A percentile compares a stretch with the other conserved stretches of the same genome.
phyloP scores from a whole-genome alignment of 495 filamentous ascomycete species.

The Neurospora discreta region DNA sequence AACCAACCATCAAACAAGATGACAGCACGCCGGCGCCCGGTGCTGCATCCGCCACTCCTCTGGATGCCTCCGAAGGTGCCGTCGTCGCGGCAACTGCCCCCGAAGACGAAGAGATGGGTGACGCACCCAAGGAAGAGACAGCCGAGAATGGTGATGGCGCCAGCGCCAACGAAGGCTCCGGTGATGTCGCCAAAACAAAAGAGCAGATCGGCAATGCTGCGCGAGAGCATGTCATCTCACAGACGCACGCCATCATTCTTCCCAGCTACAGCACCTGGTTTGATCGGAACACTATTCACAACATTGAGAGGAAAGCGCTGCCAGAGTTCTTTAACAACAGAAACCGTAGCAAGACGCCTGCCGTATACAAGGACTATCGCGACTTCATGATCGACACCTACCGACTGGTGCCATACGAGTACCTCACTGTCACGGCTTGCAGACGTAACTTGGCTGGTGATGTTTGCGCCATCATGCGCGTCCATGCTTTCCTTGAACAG shows the following conservation, averaged over 20 bases:
- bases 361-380: conserved; percentile 97
- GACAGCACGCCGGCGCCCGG: conserved; percentile 40
- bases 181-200: conserved; percentile 48
- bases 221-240: conserved; percentile 78
- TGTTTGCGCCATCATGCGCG: conserved; percentile 97
- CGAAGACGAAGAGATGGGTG: conserved; percentile 83
- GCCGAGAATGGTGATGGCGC: conserved; percentile 37
- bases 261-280: conserved; percentile 98
- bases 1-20: conserved; percentile 42
- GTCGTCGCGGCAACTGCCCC: conserved; percentile 52
- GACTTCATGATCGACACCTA: conserved; percentile 99
- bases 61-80: conserved; percentile 75
- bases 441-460: conserved; percentile 91
- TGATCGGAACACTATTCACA: conserved; percentile 86
- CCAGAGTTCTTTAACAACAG: conserved; percentile 97
- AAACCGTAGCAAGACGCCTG: conserved; percentile 93
- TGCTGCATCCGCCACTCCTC: conserved; percentile 62
- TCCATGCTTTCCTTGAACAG: conserved; percentile 96
- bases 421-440: conserved; percentile 96
- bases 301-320: conserved; percentile 80
- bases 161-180: conserved; percentile 25
- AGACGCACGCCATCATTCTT: conserved; percentile 88
- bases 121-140: conserved; percentile 47
- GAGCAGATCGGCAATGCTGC: conserved; percentile 74
- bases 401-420: conserved; percentile 86